Evolutionary conservation across 2,329 filamentous ascomycete species (phyloP), one percentile per base, ranked within the genome.

Genomic region (Venturia pyrina): DNA sequence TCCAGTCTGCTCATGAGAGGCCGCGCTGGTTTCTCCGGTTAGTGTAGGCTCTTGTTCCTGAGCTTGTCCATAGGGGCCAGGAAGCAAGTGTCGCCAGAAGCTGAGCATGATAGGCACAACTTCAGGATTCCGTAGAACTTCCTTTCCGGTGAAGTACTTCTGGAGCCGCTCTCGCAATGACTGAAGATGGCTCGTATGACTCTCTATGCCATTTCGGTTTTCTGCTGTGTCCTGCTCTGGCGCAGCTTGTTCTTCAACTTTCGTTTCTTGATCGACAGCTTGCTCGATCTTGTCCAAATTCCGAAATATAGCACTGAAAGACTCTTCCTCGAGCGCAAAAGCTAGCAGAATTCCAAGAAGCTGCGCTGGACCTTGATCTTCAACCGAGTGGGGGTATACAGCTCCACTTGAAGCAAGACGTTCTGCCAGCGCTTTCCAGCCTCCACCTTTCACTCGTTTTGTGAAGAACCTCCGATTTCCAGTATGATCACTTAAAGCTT

Each of bases 381-480:
- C 73, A 48, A 66, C 71, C 66, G 69, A 73, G 32, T 72, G 68
- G 48, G 73, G 73, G 62, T 74, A 70, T 56, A 72, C 73, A 61
- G 78, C 77, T 43, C 89, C 85, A 75, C 87, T 86, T 74, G 85
- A 86, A 68, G 84, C 85, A 78, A 93, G 83, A 6, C 85, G 85
- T 72, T 90, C 85, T 72, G 95, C 88, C 65, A 97, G 75, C 8
- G 87, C 85, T 69, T 87, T 82, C 88, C 91, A 96, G 3, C 93
- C 92, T 66, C 88, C 89, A 28, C 85, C 87, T 67, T 90, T 85
- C 40, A 96, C 86, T 69, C 86, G 83, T 70, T 87, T 87, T 67
- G 86, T 85, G 74, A 98, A 98, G 78, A 93, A 97, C 70, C 90
- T 86, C 72, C 88, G 85, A 77, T 98, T 99, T 24, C 93, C 93